phyloP scores from a whole-genome alignment of 1,139 yeast species.

The Lodderomyces beijingensis region DNA sequence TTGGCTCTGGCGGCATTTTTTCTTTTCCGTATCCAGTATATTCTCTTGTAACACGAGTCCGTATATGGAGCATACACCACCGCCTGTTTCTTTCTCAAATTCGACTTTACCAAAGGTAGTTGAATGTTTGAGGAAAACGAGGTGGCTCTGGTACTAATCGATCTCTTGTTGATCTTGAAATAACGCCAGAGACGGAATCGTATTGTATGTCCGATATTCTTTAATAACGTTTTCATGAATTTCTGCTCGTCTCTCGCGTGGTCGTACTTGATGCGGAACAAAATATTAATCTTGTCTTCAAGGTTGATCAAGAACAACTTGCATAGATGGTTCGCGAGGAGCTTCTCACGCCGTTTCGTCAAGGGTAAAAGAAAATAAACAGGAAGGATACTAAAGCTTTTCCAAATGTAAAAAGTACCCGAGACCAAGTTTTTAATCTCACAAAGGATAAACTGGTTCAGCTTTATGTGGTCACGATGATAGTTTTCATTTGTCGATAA shows the following conservation, averaged over 20 bases:
- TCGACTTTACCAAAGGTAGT: constrained; percentile 3
- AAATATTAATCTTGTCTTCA: constrained; percentile 36
- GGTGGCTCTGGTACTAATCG: neutral
- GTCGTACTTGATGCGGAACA: constrained; percentile 33
- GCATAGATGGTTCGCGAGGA: constrained; percentile 30
- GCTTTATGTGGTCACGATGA: constrained; percentile 7
- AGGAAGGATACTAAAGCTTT: constrained; percentile 9
- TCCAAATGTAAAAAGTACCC: constrained; percentile 7
- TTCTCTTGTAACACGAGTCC: constrained; percentile 25
- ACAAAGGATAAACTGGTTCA: constrained; percentile 28
- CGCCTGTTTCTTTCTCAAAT: constrained; percentile 17
- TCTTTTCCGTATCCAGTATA: constrained; percentile 27
- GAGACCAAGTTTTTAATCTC: constrained; percentile 13
- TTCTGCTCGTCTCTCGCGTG: constrained; percentile 22
- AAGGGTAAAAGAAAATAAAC: constrained; percentile 7
- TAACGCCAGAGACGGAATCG: constrained; percentile 21
- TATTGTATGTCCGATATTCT: constrained; percentile 26
- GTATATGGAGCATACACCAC: constrained; percentile 27
- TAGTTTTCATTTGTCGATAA: constrained; percentile 1
- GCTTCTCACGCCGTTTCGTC: constrained; percentile 17
- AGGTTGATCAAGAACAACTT: constrained; percentile 37
- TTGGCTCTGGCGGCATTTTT: neutral
- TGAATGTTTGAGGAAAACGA: constrained; percentile 9
- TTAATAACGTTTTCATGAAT: constrained; percentile 23
- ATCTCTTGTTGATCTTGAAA: constrained; percentile 12